Base-by-base conservation (phyloP, 2,329 filamentous ascomycete species). In the Apiospora pterosperma region DNA sequence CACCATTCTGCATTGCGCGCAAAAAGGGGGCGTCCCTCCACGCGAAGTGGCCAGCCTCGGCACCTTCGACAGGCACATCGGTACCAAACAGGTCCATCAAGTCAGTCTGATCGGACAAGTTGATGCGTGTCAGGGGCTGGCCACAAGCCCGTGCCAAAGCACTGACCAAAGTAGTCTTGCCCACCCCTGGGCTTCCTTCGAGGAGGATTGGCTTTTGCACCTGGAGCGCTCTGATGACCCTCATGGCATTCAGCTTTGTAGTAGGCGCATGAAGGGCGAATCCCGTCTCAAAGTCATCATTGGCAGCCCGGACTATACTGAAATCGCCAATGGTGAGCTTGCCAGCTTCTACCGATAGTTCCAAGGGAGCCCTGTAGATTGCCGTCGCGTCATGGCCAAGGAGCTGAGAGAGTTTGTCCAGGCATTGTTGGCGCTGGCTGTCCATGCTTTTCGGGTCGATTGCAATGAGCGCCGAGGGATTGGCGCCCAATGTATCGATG, bases 71-170 rank as follows among this genome's bases (percentile, higher is more conserved):
- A 0, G 96, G 96, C 8, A 97, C 93, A 79, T 99, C 96, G 0
- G 95, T 97, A 65, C 96, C 96, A 75, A 99, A 99, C 1, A 99
- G 82, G 75, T 99, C 96, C 86, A 98, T 97, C 61, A 99, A 81
- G 77, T 99, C 96, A 0, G 96, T 99, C 78, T 99, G 96, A 71
- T 99, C 96, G 0, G 96, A 98, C 66, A 99, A 82, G 74, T 99
- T 99, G 78, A 99, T 97, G 71, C 96, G 87, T 0, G 93, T 97
- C 67, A 99, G 80, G 8, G 92, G 90, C 67, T 90, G 90, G 5
- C 94, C 93, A 68, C 92, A 91, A 4, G 90, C 89, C 69, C 87
- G 86, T 1, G 96, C 92, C 58, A 99, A 82, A 0, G 96, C 94
- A 58, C 91, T 90, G 25, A 99, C 88, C 16, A 99, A 84, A 1